These are phyloP conservation scores for Castanea sativa DNA, from an alignment of 306 rosid genomes.

Conservation along the genomic window DNA sequence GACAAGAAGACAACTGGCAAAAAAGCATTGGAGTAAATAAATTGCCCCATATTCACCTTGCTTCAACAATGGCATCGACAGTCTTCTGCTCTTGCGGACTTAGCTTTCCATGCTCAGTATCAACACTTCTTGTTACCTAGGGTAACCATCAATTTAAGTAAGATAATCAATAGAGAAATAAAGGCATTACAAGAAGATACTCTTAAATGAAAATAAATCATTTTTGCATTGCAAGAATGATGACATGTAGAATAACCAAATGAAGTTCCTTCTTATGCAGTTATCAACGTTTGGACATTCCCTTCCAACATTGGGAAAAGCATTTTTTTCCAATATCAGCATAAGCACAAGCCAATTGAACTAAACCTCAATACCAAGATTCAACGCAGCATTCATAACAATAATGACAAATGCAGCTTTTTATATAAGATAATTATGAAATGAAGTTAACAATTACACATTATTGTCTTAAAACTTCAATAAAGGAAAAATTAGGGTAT, in stretches of 20 bases:
- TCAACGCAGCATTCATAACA: background rate
- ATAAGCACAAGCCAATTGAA: background rate
- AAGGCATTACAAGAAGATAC: background rate
- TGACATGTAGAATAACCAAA: background rate
- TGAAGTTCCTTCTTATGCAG: background rate
- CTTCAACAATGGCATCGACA: conserved; percentile 85
- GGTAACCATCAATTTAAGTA: conserved; percentile 19
- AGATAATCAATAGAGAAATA: background rate
- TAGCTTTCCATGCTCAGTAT: conserved; percentile 66
- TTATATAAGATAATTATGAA: background rate
- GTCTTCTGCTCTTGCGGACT: conserved; percentile 96
- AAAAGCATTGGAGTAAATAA: background rate
- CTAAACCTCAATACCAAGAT: background rate
- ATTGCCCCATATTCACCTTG: conserved; percentile 56
- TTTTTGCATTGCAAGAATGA: background rate
- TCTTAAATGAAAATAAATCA: background rate
- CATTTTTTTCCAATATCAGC: background rate
- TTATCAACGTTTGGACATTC: background rate
- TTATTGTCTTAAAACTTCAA: background rate
- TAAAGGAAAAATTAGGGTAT: background rate
- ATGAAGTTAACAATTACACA: background rate
- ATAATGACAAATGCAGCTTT: background rate
- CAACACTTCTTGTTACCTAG: conserved; percentile 92
- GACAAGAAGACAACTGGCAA: conserved; percentile 15
- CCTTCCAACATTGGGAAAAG: background rate